phyloP scores from a whole-genome alignment of 2,329 filamentous ascomycete species.

The Arthroderma sp. region DNA sequence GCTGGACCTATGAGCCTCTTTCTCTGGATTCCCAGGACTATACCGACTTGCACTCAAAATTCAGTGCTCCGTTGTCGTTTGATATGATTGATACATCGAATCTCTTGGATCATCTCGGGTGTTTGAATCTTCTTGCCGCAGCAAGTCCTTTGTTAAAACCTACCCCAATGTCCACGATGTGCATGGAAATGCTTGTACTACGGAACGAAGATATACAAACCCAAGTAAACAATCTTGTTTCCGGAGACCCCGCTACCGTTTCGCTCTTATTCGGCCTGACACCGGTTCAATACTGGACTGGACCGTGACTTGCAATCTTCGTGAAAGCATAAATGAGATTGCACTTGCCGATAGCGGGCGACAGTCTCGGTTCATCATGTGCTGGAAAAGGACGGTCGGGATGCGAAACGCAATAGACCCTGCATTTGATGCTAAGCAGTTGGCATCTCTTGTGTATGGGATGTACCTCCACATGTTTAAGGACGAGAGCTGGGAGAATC shows the following conservation, averaged over 20 bases:
- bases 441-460: slow-evolving; percentile 29
- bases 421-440: slow-evolving; percentile 23
- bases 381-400: slow-evolving; percentile 1
- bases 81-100: slow-evolving; percentile 46
- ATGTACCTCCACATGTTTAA: slow-evolving; percentile 37
- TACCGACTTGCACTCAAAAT: slow-evolving; percentile 9
- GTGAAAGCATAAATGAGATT: slow-evolving; percentile 7
- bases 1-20: slow-evolving; percentile 28
- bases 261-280: slow-evolving; percentile 40
- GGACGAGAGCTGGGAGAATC: slow-evolving; percentile 21
- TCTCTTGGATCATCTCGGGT: slow-evolving; percentile 32
- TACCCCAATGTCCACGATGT: slow-evolving; percentile 34
- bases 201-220: slow-evolving; percentile 16
- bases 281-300: slow-evolving; percentile 40
- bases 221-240: slow-evolving; percentile 32
- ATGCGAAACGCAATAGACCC: background rate
- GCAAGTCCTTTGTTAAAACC: slow-evolving; percentile 35
- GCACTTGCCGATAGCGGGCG: background rate
- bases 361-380: slow-evolving; percentile 2
- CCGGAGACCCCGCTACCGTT: slow-evolving; percentile 35
- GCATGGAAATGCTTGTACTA: slow-evolving; percentile 36
- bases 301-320: slow-evolving; percentile 19
- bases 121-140: slow-evolving; percentile 35
- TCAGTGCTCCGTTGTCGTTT: slow-evolving; percentile 33
- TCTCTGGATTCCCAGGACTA: slow-evolving; percentile 34